Conservation (phyloP, 208 protist species). For the Acanthamoeba quina region DNA sequence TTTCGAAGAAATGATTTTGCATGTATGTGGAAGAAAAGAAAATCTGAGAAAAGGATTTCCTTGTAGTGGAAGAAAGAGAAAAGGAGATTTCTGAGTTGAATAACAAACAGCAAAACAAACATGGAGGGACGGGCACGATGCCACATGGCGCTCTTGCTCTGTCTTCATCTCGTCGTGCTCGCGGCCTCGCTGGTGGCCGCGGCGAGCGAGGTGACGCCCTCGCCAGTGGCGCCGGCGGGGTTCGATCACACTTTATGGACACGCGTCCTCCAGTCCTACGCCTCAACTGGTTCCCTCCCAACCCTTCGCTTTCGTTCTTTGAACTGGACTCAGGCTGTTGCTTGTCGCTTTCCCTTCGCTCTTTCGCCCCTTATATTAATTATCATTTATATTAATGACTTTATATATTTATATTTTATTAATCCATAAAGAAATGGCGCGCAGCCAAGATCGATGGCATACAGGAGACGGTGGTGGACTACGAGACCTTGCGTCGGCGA, state of each 20-base stretch:
- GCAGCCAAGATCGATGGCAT: constrained; percentile 60
- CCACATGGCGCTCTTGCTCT: no score
- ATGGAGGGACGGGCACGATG: no score
- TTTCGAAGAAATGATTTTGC: no score
- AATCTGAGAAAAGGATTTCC: no score
- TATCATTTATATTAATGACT: neutral
- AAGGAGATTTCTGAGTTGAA: no score
- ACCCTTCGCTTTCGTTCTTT: neutral
- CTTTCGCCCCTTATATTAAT: neutral
- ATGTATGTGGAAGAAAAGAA: no score
- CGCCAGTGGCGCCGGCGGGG: neutral
- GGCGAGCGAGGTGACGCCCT: neutral
- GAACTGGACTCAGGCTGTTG: no score
- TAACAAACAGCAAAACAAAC: no score
- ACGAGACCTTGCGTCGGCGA: neutral
- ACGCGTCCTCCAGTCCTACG: neutral
- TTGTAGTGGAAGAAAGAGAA: no score
- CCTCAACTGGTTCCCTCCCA: neutral
- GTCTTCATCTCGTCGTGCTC: neutral
- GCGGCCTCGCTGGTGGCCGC: neutral
- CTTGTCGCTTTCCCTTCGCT: neutral
- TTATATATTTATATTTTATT: neutral
- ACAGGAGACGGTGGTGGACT: constrained; percentile 61
- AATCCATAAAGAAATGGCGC: neutral
- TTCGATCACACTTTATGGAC: constrained; percentile 33